Conservation (phyloP, 139 green algal species). For the Closterium sp. region DNA sequence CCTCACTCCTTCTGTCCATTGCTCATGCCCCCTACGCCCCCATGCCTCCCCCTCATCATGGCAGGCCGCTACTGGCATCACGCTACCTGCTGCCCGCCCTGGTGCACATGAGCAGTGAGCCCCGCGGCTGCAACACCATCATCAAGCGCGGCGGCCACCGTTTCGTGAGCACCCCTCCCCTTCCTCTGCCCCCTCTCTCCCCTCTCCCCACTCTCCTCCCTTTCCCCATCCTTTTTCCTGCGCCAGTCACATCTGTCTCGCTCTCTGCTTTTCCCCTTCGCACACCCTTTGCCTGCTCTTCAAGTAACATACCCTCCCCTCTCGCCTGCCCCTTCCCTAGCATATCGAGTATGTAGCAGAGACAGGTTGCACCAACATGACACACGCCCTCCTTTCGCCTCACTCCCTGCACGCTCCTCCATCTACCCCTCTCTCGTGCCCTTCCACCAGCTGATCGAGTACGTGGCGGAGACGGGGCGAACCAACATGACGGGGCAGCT, state of each 20-base stretch:
- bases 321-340: not conserved
- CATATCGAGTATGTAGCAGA: not conserved
- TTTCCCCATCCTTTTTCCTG: too few relatives aligned
- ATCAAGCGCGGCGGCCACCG: not conserved
- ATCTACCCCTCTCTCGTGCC: too few relatives aligned
- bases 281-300: too few relatives aligned
- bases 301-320: too few relatives aligned
- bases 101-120: not conserved
- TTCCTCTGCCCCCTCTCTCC: too few relatives aligned
- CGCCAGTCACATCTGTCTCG: too few relatives aligned
- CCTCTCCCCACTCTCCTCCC: too few relatives aligned
- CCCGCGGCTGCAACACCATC: not conserved
- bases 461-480: not conserved
- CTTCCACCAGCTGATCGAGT: conserved; percentile 10
- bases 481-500: conserved; percentile 4
- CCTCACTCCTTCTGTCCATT: too few relatives aligned
- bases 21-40: too few relatives aligned
- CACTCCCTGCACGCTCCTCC: too few relatives aligned
- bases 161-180: not conserved
- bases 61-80: not conserved
- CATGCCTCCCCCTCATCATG: not conserved
- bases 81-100: not conserved
- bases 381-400: too few relatives aligned
- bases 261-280: too few relatives aligned
- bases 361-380: not conserved